Evolutionary conservation across 2,329 filamentous ascomycete genomes (phyloP).

Genomic region (Paraphaeosphaeria sporulosa): DNA sequence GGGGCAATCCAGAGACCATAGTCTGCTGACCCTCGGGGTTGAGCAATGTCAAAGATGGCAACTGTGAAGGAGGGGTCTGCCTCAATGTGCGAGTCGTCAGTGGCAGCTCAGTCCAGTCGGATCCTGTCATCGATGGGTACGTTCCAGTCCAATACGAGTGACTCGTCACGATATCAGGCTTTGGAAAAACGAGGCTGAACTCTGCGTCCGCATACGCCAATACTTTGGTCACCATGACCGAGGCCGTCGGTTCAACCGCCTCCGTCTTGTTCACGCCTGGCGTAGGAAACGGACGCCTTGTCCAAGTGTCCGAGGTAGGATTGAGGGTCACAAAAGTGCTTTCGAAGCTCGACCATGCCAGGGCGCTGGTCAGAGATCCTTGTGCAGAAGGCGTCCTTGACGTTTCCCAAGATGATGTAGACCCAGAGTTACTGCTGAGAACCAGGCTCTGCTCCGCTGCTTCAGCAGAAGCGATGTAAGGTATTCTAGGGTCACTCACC

Average conservation of each 20-base stretch:
- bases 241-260: conserved; percentile 3
- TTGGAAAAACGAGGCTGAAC: conserved; percentile 40
- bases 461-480: not conserved
- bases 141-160: conserved; percentile 44
- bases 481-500: not conserved
- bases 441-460: not conserved
- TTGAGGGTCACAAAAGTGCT: not conserved
- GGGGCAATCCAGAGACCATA: conserved; percentile 4
- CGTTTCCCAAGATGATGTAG: not conserved
- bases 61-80: conserved; percentile 31
- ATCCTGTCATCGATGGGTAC: conserved; percentile 37
- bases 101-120: conserved; percentile 31
- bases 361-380: not conserved
- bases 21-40: conserved; percentile 27
- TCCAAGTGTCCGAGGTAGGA: not conserved
- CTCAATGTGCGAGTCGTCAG: conserved; percentile 33
- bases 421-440: not conserved
- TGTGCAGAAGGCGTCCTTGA: not conserved
- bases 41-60: conserved; percentile 27
- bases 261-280: conserved; percentile 16
- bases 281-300: not conserved
- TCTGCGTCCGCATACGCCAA: conserved; percentile 33
- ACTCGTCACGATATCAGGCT: conserved; percentile 38
- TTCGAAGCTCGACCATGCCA: not conserved
- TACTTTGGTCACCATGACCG: conserved; percentile 31